A percentile compares a stretch with the other conserved stretches of the same genome.
These are phyloP conservation scores for Fraxinus sp. DNA, from an alignment of 305 asterid species.

Conservation along the genomic window DNA sequence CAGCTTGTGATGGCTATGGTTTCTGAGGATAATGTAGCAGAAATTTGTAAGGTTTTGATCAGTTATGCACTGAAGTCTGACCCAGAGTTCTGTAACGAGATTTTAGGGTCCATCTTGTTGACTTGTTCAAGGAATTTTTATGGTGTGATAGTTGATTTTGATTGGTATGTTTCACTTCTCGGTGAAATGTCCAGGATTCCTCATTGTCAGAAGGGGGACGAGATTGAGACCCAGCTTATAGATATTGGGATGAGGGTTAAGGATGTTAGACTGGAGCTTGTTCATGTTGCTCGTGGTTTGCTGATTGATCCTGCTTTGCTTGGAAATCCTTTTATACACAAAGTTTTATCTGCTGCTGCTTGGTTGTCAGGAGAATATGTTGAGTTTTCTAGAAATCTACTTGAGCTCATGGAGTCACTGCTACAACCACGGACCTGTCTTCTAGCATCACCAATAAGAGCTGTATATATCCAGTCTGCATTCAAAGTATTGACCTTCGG, in stretches of 20 bases:
- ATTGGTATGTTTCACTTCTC: conserved; percentile 84
- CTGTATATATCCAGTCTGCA: conserved; percentile 82
- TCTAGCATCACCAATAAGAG: conserved; percentile 70
- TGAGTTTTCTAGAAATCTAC: conserved; percentile 72
- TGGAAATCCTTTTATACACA: conserved; percentile 68
- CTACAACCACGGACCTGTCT: conserved; percentile 82
- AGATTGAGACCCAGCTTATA: conserved; percentile 73
- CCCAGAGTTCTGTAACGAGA: conserved; percentile 89
- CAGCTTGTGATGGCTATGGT: conserved; percentile 87
- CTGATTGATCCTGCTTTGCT: conserved; percentile 95
- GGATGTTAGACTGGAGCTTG: conserved; percentile 87
- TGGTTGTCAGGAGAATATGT: conserved; percentile 93
- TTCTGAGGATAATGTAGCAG: conserved; percentile 79
- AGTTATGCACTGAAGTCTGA: conserved; percentile 80
- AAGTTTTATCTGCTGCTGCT: conserved; percentile 81
- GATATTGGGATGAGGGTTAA: conserved; percentile 95
- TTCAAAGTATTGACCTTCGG: conserved; percentile 74
- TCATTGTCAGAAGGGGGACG: conserved; percentile 82
- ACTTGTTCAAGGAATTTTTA: conserved; percentile 77
- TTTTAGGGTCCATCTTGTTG: conserved; percentile 60
- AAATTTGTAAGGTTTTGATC: conserved; percentile 80
- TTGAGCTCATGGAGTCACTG: conserved; percentile 87
- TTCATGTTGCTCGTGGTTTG: conserved; percentile 75
- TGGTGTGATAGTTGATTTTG: conserved; percentile 76
- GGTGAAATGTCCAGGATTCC: conserved; percentile 90